Base-by-base conservation (phyloP, 2,329 filamentous ascomycete species). In the Calonectria fujianensis region DNA sequence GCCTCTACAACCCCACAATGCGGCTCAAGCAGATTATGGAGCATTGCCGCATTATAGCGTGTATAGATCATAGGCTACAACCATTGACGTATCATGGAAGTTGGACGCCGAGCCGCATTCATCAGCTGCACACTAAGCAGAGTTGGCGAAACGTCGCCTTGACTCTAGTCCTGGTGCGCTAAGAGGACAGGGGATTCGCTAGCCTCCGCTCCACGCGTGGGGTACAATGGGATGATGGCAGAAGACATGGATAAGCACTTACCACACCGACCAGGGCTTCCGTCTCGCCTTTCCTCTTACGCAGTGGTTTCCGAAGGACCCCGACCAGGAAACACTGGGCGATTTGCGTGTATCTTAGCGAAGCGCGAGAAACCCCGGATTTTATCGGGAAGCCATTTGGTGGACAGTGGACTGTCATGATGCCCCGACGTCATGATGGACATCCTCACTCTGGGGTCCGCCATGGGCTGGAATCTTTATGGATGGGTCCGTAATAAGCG, bases 281-380 rank as follows among this genome's bases (percentile, higher is more conserved):
- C 57, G n/a, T 14, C n/a, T 39, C 32, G n/a, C 51, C 27, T 24
- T 37, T 41, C 57, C 35, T 13, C 24, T 24, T 18, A 29, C 16
- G 57, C 11, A 24, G n/a, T 27, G 35, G 35, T 41, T 63, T 2
- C n/a, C 24, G 35, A 27, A 27, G 57, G 35, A 41, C 24, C 35
- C 13, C 20, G n/a, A 29, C 6, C n/a, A 20, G 10, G 8, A 29
- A 24, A 27, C 3, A 24, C 32, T 16, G 11, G 32, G 18, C n/a
- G 57, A 41, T 63, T 63, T 63, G 18, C 57, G 57, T 37, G 57
- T 63, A 63, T 63, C 57, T 63, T 63, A 63, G 57, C 57, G 57
- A 63, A 20, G 24, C 14, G 24, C 57, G 57, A 27, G 24, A 41
- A 7, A 20, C 35, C 18, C 35, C 24, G 18, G 24, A 39, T 10